Conservation (phyloP, 345 rosid genomes). For the Eucalyptus microcorys region DNA sequence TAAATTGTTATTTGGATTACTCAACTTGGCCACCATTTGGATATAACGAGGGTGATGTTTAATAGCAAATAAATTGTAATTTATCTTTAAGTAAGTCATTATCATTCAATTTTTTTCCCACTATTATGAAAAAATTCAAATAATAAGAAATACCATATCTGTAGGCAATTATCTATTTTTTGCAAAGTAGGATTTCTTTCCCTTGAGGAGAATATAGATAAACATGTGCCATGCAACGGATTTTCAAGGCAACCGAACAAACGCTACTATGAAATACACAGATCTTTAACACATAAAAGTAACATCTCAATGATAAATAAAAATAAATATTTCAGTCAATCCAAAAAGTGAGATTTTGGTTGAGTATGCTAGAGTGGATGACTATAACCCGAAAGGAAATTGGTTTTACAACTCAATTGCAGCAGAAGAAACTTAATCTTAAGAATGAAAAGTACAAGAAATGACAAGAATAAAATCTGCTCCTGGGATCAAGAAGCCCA, state of each 20-base stretch:
- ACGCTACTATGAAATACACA: not conserved
- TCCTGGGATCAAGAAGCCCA: not conserved
- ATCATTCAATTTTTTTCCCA: too few relatives aligned
- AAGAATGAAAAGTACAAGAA: not conserved
- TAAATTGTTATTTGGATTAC: not conserved
- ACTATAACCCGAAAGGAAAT: not conserved
- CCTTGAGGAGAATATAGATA: not conserved
- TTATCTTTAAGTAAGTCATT: too few relatives aligned
- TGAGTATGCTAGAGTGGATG: not conserved
- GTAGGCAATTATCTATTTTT: not conserved
- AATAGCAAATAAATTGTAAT: too few relatives aligned
- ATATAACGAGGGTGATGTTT: not conserved
- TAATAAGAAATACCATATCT: too few relatives aligned
- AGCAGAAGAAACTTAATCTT: not conserved
- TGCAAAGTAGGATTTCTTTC: not conserved
- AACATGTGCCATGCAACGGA: not conserved
- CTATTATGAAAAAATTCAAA: too few relatives aligned
- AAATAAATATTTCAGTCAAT: too few relatives aligned
- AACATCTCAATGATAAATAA: not conserved
- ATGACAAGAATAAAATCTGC: not conserved
- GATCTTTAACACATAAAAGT: not conserved
- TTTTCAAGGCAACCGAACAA: not conserved
- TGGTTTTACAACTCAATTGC: not conserved
- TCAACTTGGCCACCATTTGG: not conserved
- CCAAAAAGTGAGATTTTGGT: not conserved